Percentiles rank a stretch among this genome's conserved stretches.
Evolutionary conservation across 805 yeast species (phyloP).

Genomic region (Suhomyces sp.): DNA sequence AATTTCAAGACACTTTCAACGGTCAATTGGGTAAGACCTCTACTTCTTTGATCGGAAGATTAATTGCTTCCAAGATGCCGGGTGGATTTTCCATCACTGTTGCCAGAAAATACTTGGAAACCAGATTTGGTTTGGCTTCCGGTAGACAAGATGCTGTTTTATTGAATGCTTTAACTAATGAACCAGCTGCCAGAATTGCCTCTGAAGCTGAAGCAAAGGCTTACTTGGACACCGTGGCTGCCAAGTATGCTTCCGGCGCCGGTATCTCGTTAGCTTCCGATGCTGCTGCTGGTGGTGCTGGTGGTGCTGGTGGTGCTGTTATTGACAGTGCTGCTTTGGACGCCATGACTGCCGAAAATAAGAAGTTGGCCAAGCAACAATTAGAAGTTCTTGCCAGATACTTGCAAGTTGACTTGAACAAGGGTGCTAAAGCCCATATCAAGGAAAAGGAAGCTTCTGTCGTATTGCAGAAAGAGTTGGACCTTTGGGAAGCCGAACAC

Average conservation of each 20-base stretch:
- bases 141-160: constrained; percentile 95
- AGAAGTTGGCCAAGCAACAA: constrained; percentile 67
- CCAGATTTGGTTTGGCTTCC: constrained; percentile 87
- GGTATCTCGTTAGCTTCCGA: constrained; percentile 77
- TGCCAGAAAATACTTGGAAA: constrained; percentile 88
- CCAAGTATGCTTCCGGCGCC: constrained; percentile 78
- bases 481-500: constrained; percentile 75
- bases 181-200: constrained; percentile 87
- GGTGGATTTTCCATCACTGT: constrained; percentile 95
- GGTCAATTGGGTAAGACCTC: constrained; percentile 95
- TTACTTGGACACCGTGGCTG: constrained; percentile 77
- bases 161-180: constrained; percentile 78
- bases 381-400: constrained; percentile 93
- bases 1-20: constrained; percentile 83
- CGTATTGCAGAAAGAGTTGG: constrained; percentile 84
- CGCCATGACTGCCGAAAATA: constrained; percentile 68
- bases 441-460: constrained; percentile 82
- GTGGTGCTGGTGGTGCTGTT: constrained; percentile 75
- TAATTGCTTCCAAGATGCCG: constrained; percentile 97
- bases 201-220: constrained; percentile 87
- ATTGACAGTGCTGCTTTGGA: constrained; percentile 95
- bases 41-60: constrained; percentile 79
- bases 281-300: constrained; percentile 54
- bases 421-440: constrained; percentile 82
- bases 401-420: constrained; percentile 85